A percentile compares a stretch with the other conserved stretches of the same genome.
These are phyloP conservation scores for Xylaria scruposa DNA, from an alignment of 495 filamentous ascomycete genomes.

Conservation along the genomic window DNA sequence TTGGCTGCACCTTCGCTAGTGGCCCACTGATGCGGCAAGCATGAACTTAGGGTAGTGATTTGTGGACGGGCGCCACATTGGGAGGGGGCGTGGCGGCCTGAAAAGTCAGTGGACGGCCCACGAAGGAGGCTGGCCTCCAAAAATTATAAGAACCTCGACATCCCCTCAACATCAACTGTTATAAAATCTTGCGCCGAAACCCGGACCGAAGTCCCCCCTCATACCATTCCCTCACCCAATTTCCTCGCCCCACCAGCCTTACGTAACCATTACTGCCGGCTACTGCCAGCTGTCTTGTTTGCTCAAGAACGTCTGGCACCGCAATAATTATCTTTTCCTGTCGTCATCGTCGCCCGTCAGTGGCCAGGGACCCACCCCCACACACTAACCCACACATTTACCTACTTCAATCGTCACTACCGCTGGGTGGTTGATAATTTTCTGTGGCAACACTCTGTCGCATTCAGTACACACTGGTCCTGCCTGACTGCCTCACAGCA, in stretches of 20 bases:
- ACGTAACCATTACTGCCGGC: constrained; percentile 39
- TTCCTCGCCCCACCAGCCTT: constrained; percentile 44
- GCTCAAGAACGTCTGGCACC: constrained; percentile 31
- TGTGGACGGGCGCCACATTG: constrained; percentile 43
- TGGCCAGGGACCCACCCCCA: constrained; percentile 28
- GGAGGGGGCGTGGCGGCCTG: constrained; percentile 38
- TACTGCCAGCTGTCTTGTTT: constrained; percentile 35
- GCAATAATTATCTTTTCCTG: constrained; percentile 29
- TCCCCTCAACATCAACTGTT: constrained; percentile 53
- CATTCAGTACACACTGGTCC: constrained; percentile 28
- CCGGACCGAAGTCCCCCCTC: constrained; percentile 56
- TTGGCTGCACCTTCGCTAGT: constrained; percentile 53
- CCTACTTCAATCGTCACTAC: not conserved
- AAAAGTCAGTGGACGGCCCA: constrained; percentile 39
- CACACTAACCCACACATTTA: not conserved
- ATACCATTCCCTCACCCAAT: constrained; percentile 44
- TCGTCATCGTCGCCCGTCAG: constrained; percentile 18
- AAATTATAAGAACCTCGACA: constrained; percentile 57
- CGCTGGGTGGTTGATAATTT: constrained; percentile 19
- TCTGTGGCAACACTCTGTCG: constrained; percentile 26
- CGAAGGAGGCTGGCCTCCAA: constrained; percentile 39
- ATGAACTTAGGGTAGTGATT: constrained; percentile 31
- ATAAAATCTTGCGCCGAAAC: constrained; percentile 54
- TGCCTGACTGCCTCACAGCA: constrained; percentile 21
- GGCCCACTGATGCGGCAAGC: constrained; percentile 44